Conservation (phyloP, 129 eudicot genomes). For the Saposhnikovia divaricata region DNA sequence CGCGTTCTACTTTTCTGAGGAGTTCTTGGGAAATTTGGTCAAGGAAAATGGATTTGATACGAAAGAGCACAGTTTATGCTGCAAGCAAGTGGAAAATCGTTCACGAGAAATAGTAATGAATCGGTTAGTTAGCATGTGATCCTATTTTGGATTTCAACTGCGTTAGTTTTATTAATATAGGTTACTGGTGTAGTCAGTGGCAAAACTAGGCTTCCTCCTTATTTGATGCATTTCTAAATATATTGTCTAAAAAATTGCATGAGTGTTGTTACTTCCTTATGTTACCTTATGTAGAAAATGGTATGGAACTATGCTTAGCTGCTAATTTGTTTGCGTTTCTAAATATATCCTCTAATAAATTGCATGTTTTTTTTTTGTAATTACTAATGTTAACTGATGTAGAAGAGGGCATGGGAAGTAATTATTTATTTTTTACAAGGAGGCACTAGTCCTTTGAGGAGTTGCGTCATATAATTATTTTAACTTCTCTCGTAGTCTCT, state of each 20-base stretch:
- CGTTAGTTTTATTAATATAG: background rate
- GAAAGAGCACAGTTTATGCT: conserved; percentile 63
- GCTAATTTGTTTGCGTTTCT: no score
- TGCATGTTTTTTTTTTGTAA: no score
- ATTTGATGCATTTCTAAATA: background rate
- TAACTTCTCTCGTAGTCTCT: background rate
- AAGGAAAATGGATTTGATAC: conserved; percentile 55
- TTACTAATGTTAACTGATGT: background rate
- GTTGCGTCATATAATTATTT: background rate
- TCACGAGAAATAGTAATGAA: conserved; percentile 86
- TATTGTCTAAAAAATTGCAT: background rate
- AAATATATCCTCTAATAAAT: no score
- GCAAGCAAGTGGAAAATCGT: conserved; percentile 97
- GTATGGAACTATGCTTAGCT: no score
- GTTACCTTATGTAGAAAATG: background rate
- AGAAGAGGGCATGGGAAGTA: background rate
- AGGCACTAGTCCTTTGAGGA: background rate
- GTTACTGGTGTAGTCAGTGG: background rate
- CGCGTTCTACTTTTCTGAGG: conserved; percentile 91
- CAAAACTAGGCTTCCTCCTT: background rate
- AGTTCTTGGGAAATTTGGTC: conserved; percentile 57
- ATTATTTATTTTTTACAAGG: background rate
- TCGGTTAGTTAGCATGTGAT: conserved; percentile 41
- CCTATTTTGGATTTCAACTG: background rate
- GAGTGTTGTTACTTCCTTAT: background rate